Conservation (phyloP, 768 basidiomycete genomes). For the Amanita muscaria region DNA sequence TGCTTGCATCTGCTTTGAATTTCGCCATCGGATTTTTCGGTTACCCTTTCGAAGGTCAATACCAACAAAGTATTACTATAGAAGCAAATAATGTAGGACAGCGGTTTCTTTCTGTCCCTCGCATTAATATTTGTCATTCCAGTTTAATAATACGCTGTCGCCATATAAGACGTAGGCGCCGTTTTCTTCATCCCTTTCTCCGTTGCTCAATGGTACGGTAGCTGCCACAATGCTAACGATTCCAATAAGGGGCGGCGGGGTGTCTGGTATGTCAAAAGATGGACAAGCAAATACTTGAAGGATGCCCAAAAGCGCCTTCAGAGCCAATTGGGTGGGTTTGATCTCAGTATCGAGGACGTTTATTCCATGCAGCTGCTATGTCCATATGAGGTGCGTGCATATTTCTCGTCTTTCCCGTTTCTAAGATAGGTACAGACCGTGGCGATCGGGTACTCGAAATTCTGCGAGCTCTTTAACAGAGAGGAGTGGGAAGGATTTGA, state of each 20-base stretch:
- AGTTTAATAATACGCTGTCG: conserved; percentile 81
- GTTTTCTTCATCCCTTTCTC: background rate
- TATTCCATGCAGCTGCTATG: conserved; percentile 78
- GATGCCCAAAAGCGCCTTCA: conserved; percentile 56
- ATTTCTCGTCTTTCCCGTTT: background rate
- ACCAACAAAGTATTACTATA: conserved; percentile 71
- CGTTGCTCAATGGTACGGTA: conserved; percentile 12
- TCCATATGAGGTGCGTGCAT: conserved; percentile 61
- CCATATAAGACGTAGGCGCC: conserved; percentile 64
- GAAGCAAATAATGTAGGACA: conserved; percentile 47
- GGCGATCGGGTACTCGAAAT: conserved; percentile 83
- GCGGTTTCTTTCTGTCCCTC: conserved; percentile 10
- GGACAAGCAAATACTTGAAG: conserved; percentile 66
- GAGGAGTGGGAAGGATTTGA: conserved; percentile 93
- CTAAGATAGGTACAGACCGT: conserved; percentile 51
- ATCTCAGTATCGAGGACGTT: conserved; percentile 57
- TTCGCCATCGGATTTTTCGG: conserved; percentile 74
- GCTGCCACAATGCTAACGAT: conserved; percentile 55
- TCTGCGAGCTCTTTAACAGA: conserved; percentile 84
- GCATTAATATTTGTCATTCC: background rate
- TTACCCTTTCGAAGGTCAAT: conserved; percentile 62
- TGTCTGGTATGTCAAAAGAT: conserved; percentile 45
- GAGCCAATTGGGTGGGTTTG: conserved; percentile 48
- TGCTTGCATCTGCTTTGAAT: conserved; percentile 55
- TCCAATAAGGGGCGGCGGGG: conserved; percentile 48